Evolutionary conservation across 331 rosid species (phyloP).

Genomic region (Cydonia oblonga): DNA sequence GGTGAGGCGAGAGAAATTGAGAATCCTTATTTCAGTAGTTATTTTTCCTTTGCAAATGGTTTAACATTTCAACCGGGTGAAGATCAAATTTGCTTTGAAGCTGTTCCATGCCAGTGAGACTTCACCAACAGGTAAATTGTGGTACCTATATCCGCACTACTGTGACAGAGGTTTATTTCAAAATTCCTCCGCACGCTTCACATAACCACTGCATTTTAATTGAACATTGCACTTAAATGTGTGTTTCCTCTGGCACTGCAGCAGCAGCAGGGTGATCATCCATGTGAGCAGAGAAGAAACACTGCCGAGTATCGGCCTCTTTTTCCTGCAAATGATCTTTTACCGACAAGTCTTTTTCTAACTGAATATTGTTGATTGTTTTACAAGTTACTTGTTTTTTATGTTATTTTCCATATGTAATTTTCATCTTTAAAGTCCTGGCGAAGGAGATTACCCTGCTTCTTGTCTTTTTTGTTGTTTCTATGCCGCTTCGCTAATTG

Average conservation of each 20-base stretch:
- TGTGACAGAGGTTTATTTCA: background rate
- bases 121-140: background rate
- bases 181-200: background rate
- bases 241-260: background rate
- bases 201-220: background rate
- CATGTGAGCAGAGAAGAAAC: constrained; percentile 86
- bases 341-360: constrained; percentile 32
- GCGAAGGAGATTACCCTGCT: too few relatives aligned
- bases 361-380: too few relatives aligned
- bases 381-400: background rate
- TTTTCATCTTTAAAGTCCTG: too few relatives aligned
- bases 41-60: background rate
- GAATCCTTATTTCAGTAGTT: background rate
- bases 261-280: constrained; percentile 70
- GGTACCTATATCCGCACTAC: background rate
- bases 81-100: too few relatives aligned
- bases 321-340: constrained; percentile 85
- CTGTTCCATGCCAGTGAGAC: too few relatives aligned
- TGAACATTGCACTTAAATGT: background rate
- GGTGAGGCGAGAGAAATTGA: background rate
- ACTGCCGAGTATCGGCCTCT: constrained; percentile 46
- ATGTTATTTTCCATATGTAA: too few relatives aligned
- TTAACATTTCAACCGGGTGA: background rate
- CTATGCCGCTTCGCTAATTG: constrained; percentile 68
- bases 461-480: too few relatives aligned